Percentiles rank a stretch among this genome's conserved stretches.
Conservation (phyloP, 805 yeast species). For the Candida ortonii region DNA sequence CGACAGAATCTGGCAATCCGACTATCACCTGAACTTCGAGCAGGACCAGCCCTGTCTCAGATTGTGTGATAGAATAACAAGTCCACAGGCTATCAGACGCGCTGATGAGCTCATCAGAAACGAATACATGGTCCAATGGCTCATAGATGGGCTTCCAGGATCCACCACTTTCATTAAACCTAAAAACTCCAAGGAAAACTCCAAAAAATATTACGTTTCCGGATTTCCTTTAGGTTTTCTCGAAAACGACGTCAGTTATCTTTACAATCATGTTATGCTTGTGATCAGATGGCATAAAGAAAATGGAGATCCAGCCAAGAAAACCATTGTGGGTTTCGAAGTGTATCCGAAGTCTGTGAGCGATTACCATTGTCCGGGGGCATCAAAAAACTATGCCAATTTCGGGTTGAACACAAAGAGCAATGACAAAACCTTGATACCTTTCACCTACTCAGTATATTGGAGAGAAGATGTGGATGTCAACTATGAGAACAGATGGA, state of each 20-base stretch:
- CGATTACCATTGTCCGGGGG: conserved; percentile 70
- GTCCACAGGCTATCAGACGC: conserved; percentile 46
- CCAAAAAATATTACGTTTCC: conserved; percentile 66
- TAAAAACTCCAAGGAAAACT: conserved; percentile 45
- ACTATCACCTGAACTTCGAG: conserved; percentile 61
- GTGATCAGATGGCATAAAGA: conserved; percentile 69
- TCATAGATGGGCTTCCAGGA: conserved; percentile 79
- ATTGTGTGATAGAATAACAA: conserved; percentile 64
- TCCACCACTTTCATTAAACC: conserved; percentile 75
- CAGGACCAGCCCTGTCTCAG: conserved; percentile 63
- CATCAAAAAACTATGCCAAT: conserved; percentile 56
- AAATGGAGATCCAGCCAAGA: conserved; percentile 35
- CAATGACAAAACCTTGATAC: conserved; percentile 46
- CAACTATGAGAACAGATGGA: conserved; percentile 71
- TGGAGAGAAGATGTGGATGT: conserved; percentile 80
- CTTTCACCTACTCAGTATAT: conserved; percentile 81
- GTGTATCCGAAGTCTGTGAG: conserved; percentile 81
- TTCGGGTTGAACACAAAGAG: conserved; percentile 48
- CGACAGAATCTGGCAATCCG: conserved; percentile 75
- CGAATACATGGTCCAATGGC: conserved; percentile 82
- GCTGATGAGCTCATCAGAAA: conserved; percentile 62
- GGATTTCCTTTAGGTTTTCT: conserved; percentile 84
- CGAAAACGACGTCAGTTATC: conserved; percentile 53
- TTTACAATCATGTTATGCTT: conserved; percentile 79
- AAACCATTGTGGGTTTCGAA: conserved; percentile 83